Evolutionary conservation across 805 yeast genomes (phyloP), one percentile per base, ranked within the genome.

Genomic region (Pichia californica): DNA sequence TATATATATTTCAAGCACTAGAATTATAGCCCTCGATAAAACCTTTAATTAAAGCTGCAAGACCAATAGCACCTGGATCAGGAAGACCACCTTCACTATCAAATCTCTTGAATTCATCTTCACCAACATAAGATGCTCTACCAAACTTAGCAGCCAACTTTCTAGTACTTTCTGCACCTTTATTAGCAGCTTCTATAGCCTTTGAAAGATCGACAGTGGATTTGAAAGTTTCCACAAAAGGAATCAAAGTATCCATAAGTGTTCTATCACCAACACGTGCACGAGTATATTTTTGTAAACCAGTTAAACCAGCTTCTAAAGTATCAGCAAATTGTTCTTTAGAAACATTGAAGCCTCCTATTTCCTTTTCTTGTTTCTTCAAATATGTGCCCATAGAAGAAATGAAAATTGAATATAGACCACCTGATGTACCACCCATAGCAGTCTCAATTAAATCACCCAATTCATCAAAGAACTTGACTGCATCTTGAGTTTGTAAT

Each of bases 371-470:
- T 9, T 75, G 73, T 30, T 73, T 69, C 47, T 68, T 67, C 38
- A 76, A 56, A 37, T 70, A 55, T 46, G 71, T 67, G 1, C 86
- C 83, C 47, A 89, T 71, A 1, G 95, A 87, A 29, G 94, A 78
- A 48, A 91, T 69, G 64, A 71, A 86, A 44, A 89, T 91, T 3
- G 95, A 84, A 62, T 89, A 89, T 31, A 89, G 64, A 1, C 96
- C 97, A 41, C 98, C 98, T 1, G 95, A 85, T 0, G 98, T 91
- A 40, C 98, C 98, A 41, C 97, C 98, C 97, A 91, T 91, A n/a
- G 78, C 79, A 20, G 63, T 57, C 59, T 89, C 97, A 29, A 89
- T 88, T 18, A 83, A 62, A 44, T 88, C 95, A 3, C 96, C 85
- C 38, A 89, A 73, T 51, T 76, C 76, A n/a, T 80, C 70, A 36